These are phyloP conservation scores for Lactarius quietus DNA, from an alignment of 768 basidiomycete genomes.

Conservation along the genomic window DNA sequence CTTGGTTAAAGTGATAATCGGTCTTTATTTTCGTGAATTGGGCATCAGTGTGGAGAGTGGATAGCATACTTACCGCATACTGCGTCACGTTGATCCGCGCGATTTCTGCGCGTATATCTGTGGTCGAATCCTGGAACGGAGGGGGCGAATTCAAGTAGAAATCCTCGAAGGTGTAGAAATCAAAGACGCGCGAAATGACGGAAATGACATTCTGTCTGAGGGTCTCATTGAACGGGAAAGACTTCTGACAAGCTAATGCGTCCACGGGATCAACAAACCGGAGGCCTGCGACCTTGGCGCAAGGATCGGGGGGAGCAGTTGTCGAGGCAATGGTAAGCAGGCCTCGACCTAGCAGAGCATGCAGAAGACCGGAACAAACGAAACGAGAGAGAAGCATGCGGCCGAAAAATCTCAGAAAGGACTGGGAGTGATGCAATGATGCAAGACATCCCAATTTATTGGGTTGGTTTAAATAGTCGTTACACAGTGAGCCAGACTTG, in stretches of 20 bases:
- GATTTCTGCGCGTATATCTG: slow-evolving; percentile 49
- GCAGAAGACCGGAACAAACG: background rate
- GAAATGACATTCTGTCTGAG: slow-evolving; percentile 38
- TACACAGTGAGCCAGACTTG: background rate
- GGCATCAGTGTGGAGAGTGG: too few relatives aligned
- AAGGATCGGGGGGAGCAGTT: slow-evolving; percentile 32
- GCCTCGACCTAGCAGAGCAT: background rate
- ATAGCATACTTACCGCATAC: slow-evolving; percentile 38
- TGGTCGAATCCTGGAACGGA: slow-evolving; percentile 47
- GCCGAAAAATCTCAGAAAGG: background rate
- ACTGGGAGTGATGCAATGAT: too few relatives aligned
- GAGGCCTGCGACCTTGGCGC: slow-evolving; percentile 36
- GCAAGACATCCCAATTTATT: background rate
- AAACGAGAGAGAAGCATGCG: background rate
- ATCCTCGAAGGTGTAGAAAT: slow-evolving; percentile 42
- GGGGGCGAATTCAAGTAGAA: slow-evolving; percentile 37
- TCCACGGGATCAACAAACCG: slow-evolving; percentile 48
- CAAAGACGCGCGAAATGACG: slow-evolving; percentile 34
- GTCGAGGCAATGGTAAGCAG: background rate
- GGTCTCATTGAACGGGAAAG: slow-evolving; percentile 41
- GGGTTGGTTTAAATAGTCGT: background rate
- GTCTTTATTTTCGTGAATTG: slow-evolving; percentile 37
- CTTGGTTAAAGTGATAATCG: slow-evolving; percentile 62
- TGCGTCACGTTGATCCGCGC: slow-evolving; percentile 45
- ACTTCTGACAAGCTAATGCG: slow-evolving; percentile 42